Conservation (phyloP, 805 yeast species). For the Candida endomychidarum region DNA sequence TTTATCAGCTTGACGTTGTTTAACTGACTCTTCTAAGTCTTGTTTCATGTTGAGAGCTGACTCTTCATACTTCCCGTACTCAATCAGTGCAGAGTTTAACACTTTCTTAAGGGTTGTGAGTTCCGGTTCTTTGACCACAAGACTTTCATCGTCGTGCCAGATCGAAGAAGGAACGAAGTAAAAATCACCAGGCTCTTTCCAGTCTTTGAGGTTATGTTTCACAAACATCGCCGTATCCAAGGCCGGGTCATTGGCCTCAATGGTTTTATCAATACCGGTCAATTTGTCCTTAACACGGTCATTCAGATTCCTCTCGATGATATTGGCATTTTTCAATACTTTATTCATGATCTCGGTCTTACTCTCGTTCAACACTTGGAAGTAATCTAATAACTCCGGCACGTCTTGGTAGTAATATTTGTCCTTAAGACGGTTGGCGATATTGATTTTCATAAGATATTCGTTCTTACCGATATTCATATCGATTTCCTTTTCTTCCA, state of each 20-base stretch:
- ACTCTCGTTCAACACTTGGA: conserved; percentile 81
- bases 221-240: conserved; percentile 88
- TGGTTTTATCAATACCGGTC: conserved; percentile 51
- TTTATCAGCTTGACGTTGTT: conserved; percentile 32
- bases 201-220: conserved; percentile 72
- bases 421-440: conserved; percentile 89
- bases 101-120: conserved; percentile 53
- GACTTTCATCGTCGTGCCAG: conserved; percentile 94
- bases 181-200: conserved; percentile 89
- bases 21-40: conserved; percentile 44
- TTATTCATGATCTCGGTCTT: conserved; percentile 71
- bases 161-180: conserved; percentile 83
- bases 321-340: conserved; percentile 60
- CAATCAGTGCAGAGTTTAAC: conserved; percentile 41
- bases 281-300: conserved; percentile 52
- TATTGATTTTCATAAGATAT: conserved; percentile 75
- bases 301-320: conserved; percentile 52
- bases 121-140: conserved; percentile 58
- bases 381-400: conserved; percentile 83
- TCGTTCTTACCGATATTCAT: conserved; percentile 89
- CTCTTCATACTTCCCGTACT: conserved; percentile 41
- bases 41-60: conserved; percentile 51
- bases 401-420: conserved; percentile 90
- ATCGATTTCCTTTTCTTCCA: conserved; percentile 62
- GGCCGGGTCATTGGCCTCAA: conserved; percentile 66